Base-by-base conservation (phyloP, 1,139 yeast species). In the Taphrina pruni region DNA sequence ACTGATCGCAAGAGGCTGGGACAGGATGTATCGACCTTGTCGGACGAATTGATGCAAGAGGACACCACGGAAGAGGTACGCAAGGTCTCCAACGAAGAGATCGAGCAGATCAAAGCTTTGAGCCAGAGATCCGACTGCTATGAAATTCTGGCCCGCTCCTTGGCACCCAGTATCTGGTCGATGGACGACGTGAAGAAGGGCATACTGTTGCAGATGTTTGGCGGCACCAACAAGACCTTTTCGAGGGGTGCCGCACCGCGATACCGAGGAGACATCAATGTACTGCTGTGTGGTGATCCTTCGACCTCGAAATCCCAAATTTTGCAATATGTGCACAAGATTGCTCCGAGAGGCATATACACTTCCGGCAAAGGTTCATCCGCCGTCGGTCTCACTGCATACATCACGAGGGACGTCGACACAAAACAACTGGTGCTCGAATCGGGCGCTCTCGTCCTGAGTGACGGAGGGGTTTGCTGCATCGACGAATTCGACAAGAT, bases 301-400 rank as follows among this genome's bases (percentile, higher is more conserved):
- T 93, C 98, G 9, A 94, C 99, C 2, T 88, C 98, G 12, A 94
- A 94, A 78, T 94, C 99, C 1, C 99, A 94, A 79, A 81, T 94
- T 70, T 82, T 94, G 74, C 75, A 92, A 76, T 94, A 94, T 74
- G 98, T 94, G 65, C 99, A 94, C 79, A 91, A 93, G 77, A 94
- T 94, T 73, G 96, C 99, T 0, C 99, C 99, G 52, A 84, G 99
- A 77, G 99, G 99, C 74, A 91, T 95, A 54, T 94, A 93, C 78
- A 94, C 99, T 1, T 92, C 97, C 0, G 99, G 99, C 79, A 94
- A 94, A 76, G 99, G 99, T 69, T 92, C 98, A 0, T 94, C 99
- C 35, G 99, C 99, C 0, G 99, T 94, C 69, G 99, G 99, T 82
- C 83, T 94, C 77, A 94, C 99, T 0, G 99, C 99, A 0, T 94